Evolutionary conservation across 208 protist species (phyloP), one percentile per base, ranked within the genome.

Genomic region (Crithidia acanthocephali): DNA sequence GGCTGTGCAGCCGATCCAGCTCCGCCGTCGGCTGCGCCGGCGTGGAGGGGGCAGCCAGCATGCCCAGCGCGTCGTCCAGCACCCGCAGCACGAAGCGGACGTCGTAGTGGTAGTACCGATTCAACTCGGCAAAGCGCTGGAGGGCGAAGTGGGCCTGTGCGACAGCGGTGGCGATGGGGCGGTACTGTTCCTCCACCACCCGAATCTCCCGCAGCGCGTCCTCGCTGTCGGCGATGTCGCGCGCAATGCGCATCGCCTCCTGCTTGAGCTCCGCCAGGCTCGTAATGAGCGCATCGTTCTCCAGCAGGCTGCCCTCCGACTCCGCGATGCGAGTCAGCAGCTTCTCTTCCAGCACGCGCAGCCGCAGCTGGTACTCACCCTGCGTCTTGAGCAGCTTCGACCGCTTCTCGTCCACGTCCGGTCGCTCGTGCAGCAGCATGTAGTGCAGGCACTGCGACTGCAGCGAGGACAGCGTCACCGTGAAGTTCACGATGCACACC

Each of bases 401-500:
- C 30, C 97, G 88, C 55, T 96, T 88, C 51, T 81, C 76, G 52
- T 99, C 97, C 11, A 99, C 87, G 57, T 99, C 98, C 13, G 98
- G 98, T 6, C 95, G 89, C 86, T 99, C 99, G 40, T 91, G 80
- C 70, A 98, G 79, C 63, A 98, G 68, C 4, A 98, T 69, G 23
- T 86, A 81, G 72, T 98, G 86, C 53, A 99, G 80, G 68, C 95
- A 99, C 91, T 99, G 98, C 51, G 84, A 88, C 76, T 98, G 86
- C 35, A 99, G 83, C 20, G 93, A 98, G 0, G 88, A 89, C 33
- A 90, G 92, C 20, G 99, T 99, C 18, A 99, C 97, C 5, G 98
- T 99, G 86, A 99, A 99, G 90, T 99, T 99, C 28, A 99, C 89
- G 53, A 99, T 81, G 50, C 98, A 99, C 27, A 99, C 97, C 59